Conservation (phyloP, 768 basidiomycete species). For the Lactifluus hygrophoroides region DNA sequence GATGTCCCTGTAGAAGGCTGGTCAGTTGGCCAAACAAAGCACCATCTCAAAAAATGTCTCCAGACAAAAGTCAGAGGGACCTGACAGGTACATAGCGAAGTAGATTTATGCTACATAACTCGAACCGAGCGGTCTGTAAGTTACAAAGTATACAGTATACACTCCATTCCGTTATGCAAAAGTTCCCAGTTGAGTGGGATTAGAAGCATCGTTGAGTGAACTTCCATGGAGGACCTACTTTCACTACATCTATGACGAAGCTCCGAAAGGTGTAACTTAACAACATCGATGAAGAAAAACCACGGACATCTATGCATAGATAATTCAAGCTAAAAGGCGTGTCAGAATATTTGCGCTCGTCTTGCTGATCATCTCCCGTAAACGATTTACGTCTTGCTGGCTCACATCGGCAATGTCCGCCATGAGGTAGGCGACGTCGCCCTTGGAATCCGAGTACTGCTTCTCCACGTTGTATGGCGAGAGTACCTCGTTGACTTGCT, state of each 20-base stretch:
- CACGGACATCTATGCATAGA: no score
- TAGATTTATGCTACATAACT: conserved; percentile 6
- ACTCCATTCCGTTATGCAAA: background rate
- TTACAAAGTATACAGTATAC: conserved; percentile 13
- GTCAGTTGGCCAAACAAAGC: conserved; percentile 42
- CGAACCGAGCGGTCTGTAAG: background rate
- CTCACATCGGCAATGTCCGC: conserved; percentile 94
- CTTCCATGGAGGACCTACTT: no score
- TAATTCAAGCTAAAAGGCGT: conserved; percentile 54
- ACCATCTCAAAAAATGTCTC: conserved; percentile 61
- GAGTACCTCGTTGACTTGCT: conserved; percentile 88
- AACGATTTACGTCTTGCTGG: conserved; percentile 62
- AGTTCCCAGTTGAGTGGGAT: conserved; percentile 18
- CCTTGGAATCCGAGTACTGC: conserved; percentile 97
- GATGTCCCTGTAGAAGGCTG: conserved; percentile 28
- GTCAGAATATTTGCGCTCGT: conserved; percentile 88
- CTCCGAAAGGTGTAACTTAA: background rate
- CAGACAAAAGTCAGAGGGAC: conserved; percentile 41
- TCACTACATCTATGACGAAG: background rate
- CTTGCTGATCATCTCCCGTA: conserved; percentile 68
- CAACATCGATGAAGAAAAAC: background rate
- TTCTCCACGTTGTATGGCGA: conserved; percentile 98
- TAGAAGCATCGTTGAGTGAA: conserved; percentile 8
- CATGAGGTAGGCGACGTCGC: conserved; percentile 90
- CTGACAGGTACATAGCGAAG: background rate